Conservation (phyloP, 768 basidiomycete species). For the Sutorius australiensis region DNA sequence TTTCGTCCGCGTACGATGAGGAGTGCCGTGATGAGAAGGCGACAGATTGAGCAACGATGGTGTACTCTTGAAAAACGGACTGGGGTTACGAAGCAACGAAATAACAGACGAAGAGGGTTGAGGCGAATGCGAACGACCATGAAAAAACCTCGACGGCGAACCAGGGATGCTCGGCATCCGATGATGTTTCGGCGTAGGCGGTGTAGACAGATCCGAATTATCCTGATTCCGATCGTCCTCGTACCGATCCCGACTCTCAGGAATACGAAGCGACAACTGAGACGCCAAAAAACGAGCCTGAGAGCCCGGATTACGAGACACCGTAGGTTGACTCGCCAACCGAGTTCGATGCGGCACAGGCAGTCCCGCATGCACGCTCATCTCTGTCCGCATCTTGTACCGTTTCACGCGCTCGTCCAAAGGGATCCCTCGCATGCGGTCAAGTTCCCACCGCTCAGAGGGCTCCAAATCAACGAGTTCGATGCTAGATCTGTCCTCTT, state of each 20-base stretch:
- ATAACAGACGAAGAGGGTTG: slow-evolving; percentile 35
- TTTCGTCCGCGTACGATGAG: slow-evolving; percentile 29
- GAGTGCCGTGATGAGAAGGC: slow-evolving; percentile 30
- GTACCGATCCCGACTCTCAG: slow-evolving; percentile 31
- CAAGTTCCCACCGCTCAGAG: slow-evolving; percentile 41
- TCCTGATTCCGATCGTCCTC: slow-evolving; percentile 31
- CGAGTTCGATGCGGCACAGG: slow-evolving; percentile 29
- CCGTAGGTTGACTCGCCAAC: slow-evolving; percentile 28
- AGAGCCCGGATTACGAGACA: slow-evolving; percentile 25
- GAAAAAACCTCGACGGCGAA: slow-evolving; percentile 32
- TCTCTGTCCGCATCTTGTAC: slow-evolving; percentile 34
- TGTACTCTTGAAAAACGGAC: slow-evolving; percentile 34
- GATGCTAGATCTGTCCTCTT: slow-evolving; percentile 46
- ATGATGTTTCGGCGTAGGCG: slow-evolving; percentile 32
- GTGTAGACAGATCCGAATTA: slow-evolving; percentile 31
- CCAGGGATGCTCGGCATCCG: slow-evolving; percentile 29
- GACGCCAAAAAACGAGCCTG: slow-evolving; percentile 32
- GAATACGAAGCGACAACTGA: slow-evolving; percentile 32
- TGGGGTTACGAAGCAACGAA: slow-evolving; percentile 33
- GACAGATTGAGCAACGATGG: slow-evolving; percentile 31
- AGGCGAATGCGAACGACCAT: slow-evolving; percentile 29
- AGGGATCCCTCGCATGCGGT: slow-evolving; percentile 40
- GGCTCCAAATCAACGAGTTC: slow-evolving; percentile 51
- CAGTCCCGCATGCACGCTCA: slow-evolving; percentile 12
- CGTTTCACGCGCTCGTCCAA: slow-evolving; percentile 40